Base-by-base conservation (phyloP, 768 basidiomycete species). In the Boletus speciosus region DNA sequence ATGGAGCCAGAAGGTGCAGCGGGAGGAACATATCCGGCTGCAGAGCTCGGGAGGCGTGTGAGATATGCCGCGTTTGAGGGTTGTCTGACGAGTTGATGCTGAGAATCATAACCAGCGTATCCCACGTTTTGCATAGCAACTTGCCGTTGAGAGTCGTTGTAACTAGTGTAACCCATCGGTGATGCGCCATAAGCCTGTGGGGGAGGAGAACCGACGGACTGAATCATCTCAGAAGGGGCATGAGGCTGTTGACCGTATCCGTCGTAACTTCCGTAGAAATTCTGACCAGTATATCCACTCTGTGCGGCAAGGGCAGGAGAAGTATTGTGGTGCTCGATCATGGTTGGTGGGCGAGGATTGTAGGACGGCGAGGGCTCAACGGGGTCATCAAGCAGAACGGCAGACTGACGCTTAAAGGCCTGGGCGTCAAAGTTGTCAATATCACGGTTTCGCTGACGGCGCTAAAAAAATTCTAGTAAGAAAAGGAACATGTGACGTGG, bases 381-480 rank as follows among this genome's bases (percentile, higher is more conserved):
- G n/a, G 79, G 76, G 58, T 86, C 85, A 44, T 81, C 73, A 23
- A 83, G 71, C 23, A 87, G 66, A 15, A 83, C 64, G n/a, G 79
- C 81, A 14, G 87, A 88, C 58, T 79, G 76, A 49, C 84, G 82
- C 48, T 81, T 79, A 76, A 87, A 87, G 10, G 78, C 78, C 41
- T 71, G 67, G 1, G 83, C 69, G 56, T 81, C 77, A 67, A 87
- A 90, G 27, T 78, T 76, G 0, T 73, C 72, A 0, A 35, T 4
- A 31, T 66, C 73, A 31, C 36, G 40, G 58, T 73, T 72, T 45
- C 75, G 71, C 35, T 71, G 72, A 37, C 77, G 78, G 49, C 78
- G 77, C 76, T 82, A 56, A 23, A 31, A 43, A 56, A 25, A 31
- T 51, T 27, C 38, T 34, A 51, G 48, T 57, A 27, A 54, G 51